Percentiles rank a stretch among this genome's conserved stretches.
These are phyloP conservation scores for Pseudogymnoascus sp. DNA, from an alignment of 2,329 filamentous ascomycete genomes.

Conservation along the genomic window DNA sequence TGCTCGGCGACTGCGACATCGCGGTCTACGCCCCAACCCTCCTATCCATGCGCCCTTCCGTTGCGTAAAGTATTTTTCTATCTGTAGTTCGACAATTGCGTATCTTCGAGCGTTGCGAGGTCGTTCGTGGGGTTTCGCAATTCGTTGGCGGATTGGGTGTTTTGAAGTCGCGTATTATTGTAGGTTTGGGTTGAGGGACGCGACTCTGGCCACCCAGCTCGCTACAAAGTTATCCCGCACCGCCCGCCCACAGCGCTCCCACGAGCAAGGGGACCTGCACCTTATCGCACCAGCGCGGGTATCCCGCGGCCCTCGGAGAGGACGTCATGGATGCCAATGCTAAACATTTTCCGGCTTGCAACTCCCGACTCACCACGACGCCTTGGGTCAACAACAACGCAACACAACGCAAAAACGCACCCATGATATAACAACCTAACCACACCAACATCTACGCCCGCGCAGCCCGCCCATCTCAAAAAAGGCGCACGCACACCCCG, in stretches of 20 bases:
- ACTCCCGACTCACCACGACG: background rate
- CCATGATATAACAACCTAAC: background rate
- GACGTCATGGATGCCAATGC: constrained; percentile 1
- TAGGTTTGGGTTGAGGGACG: constrained; percentile 9
- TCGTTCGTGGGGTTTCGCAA: background rate
- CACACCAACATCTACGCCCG: background rate
- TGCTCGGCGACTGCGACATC: constrained; percentile 52
- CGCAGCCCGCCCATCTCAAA: background rate
- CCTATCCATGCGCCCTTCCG: background rate
- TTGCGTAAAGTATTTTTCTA: background rate
- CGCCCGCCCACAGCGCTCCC: background rate
- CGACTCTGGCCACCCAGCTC: constrained; percentile 12
- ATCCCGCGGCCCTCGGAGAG: background rate
- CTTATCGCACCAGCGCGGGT: background rate
- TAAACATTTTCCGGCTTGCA: background rate
- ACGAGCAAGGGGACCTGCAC: background rate
- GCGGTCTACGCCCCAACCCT: background rate
- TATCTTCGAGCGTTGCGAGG: background rate
- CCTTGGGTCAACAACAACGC: background rate
- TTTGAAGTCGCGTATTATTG: constrained; percentile 17
- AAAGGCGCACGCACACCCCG: background rate
- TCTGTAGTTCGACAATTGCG: background rate
- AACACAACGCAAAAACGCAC: background rate
- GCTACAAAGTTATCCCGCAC: background rate
- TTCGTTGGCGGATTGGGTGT: constrained; percentile 5